Evolutionary conservation across 768 basidiomycete genomes (phyloP).

Genomic region (Hebeloma cylindrosporum): DNA sequence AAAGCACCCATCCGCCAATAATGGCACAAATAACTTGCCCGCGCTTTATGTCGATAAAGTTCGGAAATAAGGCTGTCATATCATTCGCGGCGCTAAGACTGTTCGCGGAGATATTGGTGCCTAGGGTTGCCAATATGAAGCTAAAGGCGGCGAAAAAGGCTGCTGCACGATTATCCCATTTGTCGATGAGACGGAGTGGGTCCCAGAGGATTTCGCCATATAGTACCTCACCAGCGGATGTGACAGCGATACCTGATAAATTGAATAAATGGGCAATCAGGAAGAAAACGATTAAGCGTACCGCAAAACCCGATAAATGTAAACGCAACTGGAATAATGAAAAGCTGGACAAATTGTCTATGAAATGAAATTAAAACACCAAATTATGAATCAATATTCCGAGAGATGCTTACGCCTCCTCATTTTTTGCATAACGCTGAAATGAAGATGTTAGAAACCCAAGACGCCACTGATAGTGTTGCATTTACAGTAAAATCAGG

Average conservation of each 20-base stretch:
- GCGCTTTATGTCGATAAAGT: slow-evolving; percentile 77
- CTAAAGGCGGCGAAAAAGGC: slow-evolving; percentile 81
- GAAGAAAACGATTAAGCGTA: slow-evolving; percentile 8
- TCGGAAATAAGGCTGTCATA: slow-evolving; percentile 74
- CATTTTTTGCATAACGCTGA: slow-evolving; percentile 74
- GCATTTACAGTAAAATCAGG: slow-evolving; percentile 79
- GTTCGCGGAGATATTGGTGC: slow-evolving; percentile 79
- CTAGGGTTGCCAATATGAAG: slow-evolving; percentile 72
- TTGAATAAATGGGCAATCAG: not conserved
- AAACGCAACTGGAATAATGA: slow-evolving; percentile 77
- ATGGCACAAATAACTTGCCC: slow-evolving; percentile 80
- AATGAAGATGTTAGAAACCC: not conserved
- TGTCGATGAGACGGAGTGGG: slow-evolving; percentile 70
- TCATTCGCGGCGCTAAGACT: slow-evolving; percentile 75
- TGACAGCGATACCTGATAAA: slow-evolving; percentile 66
- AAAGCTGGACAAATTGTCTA: slow-evolving; percentile 72
- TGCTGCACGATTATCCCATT: slow-evolving; percentile 83
- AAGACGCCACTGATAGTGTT: too few species aligned
- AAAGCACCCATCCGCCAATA: slow-evolving; percentile 82
- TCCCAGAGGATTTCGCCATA: slow-evolving; percentile 74
- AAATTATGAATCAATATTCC: slow-evolving; percentile 3
- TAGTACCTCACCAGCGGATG: slow-evolving; percentile 68
- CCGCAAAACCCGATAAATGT: slow-evolving; percentile 74
- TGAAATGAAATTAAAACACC: not conserved
- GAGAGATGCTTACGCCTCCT: slow-evolving; percentile 48